A percentile compares a stretch with the other conserved stretches of the same genome.
phyloP scores from a whole-genome alignment of 306 rosid genomes.

The Cicer judaicum region DNA sequence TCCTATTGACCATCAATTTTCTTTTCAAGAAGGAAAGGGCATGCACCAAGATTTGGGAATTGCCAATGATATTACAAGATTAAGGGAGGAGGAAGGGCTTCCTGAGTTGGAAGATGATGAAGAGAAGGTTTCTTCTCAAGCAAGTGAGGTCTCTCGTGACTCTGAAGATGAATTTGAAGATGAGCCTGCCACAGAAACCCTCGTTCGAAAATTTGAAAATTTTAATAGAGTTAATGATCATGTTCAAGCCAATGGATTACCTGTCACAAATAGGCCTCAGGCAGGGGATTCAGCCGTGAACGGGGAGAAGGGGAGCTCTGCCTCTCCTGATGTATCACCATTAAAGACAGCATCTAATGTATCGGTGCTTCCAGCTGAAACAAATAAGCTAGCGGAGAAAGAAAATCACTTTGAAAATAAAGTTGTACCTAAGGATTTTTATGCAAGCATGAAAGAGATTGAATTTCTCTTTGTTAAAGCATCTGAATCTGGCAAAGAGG shows the following conservation, averaged over 20 bases:
- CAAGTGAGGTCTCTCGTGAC: constrained; percentile 61
- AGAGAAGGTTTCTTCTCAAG: constrained; percentile 60
- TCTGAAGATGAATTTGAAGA: constrained; percentile 84
- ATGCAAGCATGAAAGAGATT: constrained; percentile 76
- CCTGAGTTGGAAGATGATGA: constrained; percentile 72
- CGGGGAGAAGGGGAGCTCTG: constrained; percentile 59
- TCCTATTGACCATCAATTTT: constrained; percentile 76
- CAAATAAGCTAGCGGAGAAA: constrained; percentile 45
- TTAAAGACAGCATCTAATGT: constrained; percentile 53
- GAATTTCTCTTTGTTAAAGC: constrained; percentile 73
- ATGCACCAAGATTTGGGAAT: constrained; percentile 55
- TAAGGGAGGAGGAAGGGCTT: constrained; percentile 72
- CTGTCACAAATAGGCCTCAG: constrained; percentile 47
- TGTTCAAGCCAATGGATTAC: constrained; percentile 53
- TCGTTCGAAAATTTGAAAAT: constrained; percentile 77
- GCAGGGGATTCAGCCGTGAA: constrained; percentile 54
- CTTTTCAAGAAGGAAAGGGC: constrained; percentile 69
- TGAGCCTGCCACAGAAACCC: constrained; percentile 70
- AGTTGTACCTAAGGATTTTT: constrained; percentile 71
- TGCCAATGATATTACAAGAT: constrained; percentile 54
- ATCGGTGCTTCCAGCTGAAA: constrained; percentile 47
- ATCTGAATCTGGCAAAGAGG: constrained; percentile 81
- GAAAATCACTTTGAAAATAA: constrained; percentile 63
- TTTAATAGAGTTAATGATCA: constrained; percentile 67
- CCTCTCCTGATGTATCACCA: constrained; percentile 53